Evolutionary conservation across 768 basidiomycete genomes (phyloP).

Genomic region (Boletus tylopilopsis): DNA sequence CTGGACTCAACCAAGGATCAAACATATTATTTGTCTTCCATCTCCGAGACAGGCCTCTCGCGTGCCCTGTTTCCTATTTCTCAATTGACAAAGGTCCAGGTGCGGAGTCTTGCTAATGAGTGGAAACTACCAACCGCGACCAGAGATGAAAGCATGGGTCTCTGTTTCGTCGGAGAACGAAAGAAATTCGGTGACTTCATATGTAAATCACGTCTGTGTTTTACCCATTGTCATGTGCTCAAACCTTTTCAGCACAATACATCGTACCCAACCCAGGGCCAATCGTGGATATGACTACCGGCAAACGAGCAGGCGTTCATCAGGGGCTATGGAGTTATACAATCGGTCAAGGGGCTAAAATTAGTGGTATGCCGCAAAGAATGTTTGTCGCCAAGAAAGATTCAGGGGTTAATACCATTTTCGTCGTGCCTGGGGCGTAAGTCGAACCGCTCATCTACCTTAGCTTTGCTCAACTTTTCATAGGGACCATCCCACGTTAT

Average conservation of each 20-base stretch:
- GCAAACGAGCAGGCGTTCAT: conserved; percentile 57
- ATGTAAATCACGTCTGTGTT: conserved; percentile 40
- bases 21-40: conserved; percentile 83
- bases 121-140: conserved; percentile 67
- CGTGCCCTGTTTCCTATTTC: conserved; percentile 81
- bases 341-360: conserved; percentile 73
- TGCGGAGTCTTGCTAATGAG: conserved; percentile 65
- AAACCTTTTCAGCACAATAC: conserved; percentile 60
- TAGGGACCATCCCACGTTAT: conserved; percentile 63
- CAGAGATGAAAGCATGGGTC: conserved; percentile 85
- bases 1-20: conserved; percentile 78
- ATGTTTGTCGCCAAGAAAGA: conserved; percentile 80
- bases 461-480: not conserved
- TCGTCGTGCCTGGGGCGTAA: conserved; percentile 72
- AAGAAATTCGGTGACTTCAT: conserved; percentile 69
- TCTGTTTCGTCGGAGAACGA: conserved; percentile 91
- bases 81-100: conserved; percentile 59
- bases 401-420: conserved; percentile 54
- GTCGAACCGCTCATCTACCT: conserved; percentile 13
- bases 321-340: conserved; percentile 82
- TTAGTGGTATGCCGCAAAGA: conserved; percentile 56
- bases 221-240: not conserved
- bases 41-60: conserved; percentile 60
- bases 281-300: conserved; percentile 56
- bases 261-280: conserved; percentile 64